A percentile compares a stretch with the other conserved stretches of the same genome.
phyloP scores from a whole-genome alignment of 2,329 filamentous ascomycete species.

The Hypomyces perniciosus region DNA sequence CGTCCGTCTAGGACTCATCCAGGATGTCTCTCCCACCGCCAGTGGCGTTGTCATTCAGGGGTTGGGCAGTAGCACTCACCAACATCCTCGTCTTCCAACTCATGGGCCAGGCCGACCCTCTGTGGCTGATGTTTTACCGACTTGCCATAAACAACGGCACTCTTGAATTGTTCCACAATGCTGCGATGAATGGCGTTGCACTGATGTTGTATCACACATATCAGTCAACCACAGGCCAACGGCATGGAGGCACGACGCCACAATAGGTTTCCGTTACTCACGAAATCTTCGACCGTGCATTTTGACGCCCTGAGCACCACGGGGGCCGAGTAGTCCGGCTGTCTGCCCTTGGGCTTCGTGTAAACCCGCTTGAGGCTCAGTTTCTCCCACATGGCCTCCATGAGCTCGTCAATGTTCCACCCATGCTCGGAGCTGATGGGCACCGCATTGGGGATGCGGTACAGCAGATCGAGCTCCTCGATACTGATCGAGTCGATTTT shows the following conservation, averaged over 20 bases:
- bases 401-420: slow-evolving; percentile 95
- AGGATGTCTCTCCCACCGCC: background rate
- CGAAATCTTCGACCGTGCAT: slow-evolving; percentile 94
- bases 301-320: slow-evolving; percentile 79
- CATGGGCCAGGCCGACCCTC: slow-evolving; percentile 83
- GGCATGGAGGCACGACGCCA: background rate
- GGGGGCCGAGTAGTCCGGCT: slow-evolving; percentile 86
- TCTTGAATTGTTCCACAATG: slow-evolving; percentile 92
- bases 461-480: slow-evolving; percentile 91
- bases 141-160: slow-evolving; percentile 92
- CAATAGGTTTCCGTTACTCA: slow-evolving; percentile 45
- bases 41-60: background rate
- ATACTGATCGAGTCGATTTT: slow-evolving; percentile 99
- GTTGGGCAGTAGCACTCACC: slow-evolving; percentile 49
- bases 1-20: background rate
- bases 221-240: slow-evolving; percentile 23
- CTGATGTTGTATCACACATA: slow-evolving; percentile 43
- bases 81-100: slow-evolving; percentile 95
- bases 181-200: slow-evolving; percentile 96
- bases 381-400: slow-evolving; percentile 99
- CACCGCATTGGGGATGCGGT: slow-evolving; percentile 93
- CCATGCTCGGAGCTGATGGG: slow-evolving; percentile 96
- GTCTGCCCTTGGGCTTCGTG: slow-evolving; percentile 93
- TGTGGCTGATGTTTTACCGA: slow-evolving; percentile 99
- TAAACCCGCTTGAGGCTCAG: slow-evolving; percentile 87